Evolutionary conservation across 805 yeast genomes (phyloP).

Genomic region (Zygosaccharomyces rouxii): DNA sequence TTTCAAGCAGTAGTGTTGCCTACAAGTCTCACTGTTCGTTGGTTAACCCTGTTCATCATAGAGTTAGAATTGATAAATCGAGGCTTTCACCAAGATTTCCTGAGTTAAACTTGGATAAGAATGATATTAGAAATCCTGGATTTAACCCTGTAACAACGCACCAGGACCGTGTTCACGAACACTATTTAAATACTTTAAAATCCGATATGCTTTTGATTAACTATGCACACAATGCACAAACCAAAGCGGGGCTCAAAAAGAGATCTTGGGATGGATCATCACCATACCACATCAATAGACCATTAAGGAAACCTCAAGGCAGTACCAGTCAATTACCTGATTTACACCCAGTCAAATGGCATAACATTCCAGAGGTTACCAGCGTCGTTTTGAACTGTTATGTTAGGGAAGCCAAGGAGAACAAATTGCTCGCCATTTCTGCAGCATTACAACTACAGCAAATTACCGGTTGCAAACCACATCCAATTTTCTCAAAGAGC

Average conservation of each 20-base stretch:
- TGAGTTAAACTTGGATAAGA: slow-evolving; percentile 58
- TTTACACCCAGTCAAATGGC: slow-evolving; percentile 58
- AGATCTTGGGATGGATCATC: slow-evolving; percentile 84
- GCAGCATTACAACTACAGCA: slow-evolving; percentile 82
- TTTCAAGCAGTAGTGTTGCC: slow-evolving; percentile 34
- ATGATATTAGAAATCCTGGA: slow-evolving; percentile 75
- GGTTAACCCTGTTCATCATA: slow-evolving; percentile 90
- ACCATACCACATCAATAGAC: slow-evolving; percentile 85
- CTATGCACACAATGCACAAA: slow-evolving; percentile 61
- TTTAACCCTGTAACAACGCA: slow-evolving; percentile 70
- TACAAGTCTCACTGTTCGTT: slow-evolving; percentile 59
- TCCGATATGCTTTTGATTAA: slow-evolving; percentile 74
- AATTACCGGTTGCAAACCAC: slow-evolving; percentile 87
- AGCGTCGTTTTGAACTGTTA: slow-evolving; percentile 72
- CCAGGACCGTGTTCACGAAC: slow-evolving; percentile 75
- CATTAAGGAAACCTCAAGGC: slow-evolving; percentile 71
- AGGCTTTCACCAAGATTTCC: slow-evolving; percentile 72
- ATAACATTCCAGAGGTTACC: slow-evolving; percentile 67
- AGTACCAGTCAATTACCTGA: slow-evolving; percentile 70
- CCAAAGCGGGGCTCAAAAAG: slow-evolving; percentile 57
- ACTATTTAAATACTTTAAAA: slow-evolving; percentile 67
- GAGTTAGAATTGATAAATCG: slow-evolving; percentile 68
- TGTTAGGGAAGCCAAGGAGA: slow-evolving; percentile 65
- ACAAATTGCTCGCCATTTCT: slow-evolving; percentile 67
- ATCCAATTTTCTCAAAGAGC: slow-evolving; percentile 64